Evolutionary conservation across 768 basidiomycete genomes (phyloP), one percentile per base, ranked within the genome.

Genomic region (Daedaleopsis sinensis): DNA sequence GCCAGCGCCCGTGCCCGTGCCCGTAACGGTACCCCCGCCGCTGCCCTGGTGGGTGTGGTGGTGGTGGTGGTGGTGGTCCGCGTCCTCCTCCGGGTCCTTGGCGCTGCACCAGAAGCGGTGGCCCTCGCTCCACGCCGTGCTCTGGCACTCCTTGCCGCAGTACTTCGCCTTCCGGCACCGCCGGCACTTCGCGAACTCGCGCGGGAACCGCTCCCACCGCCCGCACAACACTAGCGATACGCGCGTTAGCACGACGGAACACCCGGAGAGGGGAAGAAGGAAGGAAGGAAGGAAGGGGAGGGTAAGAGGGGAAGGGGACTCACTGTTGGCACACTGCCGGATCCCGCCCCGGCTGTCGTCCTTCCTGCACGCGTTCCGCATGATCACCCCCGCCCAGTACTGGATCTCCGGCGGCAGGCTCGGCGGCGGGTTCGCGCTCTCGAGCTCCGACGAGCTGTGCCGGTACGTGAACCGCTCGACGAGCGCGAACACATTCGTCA

Each of bases 311-410:
- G n/a, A n/a, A n/a, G n/a, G n/a, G n/a, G 12, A 83, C 89, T 73
- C 65, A 92, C 90, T 98, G 72, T 97, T 97, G 0, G 97, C 97
- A 79, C 97, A 99, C 74, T 98, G 97, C 58, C 97, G 77, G 63
- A 98, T 95, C 12, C 97, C 97, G 55, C 95, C 95, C 38, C 89
- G 78, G 52, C 82, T 86, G 64, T 98, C 96, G 68, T 98, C 97
- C 78, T 99, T 98, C 72, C 96, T 80, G 76, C 97, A 99, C 13
- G 97, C 97, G 73, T 99, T 99, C 55, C 97, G 84, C 97, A 98
- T 99, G 70, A 98, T 97, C n/a, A 98, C 96, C 3, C 95, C 94
- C 0, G 96, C 97, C 97, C 97, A 98, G 69, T 98, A 97, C 74
- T 97, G 94, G 23, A 99, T 96, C 73, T 98, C 96, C 11, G 82